Conservation (phyloP, 768 basidiomycete genomes). For the Mycena olivaceomarginata region DNA sequence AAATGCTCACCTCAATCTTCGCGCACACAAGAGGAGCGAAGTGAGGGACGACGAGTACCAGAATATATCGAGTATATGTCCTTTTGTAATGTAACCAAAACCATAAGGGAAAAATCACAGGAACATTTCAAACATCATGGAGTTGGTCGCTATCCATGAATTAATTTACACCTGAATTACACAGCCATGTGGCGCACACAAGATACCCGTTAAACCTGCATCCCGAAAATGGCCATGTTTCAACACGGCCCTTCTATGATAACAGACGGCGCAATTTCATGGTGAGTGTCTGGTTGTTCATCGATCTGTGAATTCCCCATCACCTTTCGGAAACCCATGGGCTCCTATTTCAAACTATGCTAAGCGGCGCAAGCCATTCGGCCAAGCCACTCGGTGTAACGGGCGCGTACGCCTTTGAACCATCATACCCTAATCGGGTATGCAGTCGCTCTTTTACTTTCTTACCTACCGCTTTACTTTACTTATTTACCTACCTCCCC, state of each 20-base stretch:
- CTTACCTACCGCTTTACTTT: too few species aligned
- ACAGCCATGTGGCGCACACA: neutral
- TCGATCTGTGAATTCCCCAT: neutral
- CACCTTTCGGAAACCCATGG: neutral
- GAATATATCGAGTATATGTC: neutral
- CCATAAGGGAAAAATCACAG: neutral
- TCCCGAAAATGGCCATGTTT: neutral
- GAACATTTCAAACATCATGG: neutral
- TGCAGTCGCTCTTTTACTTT: too few species aligned
- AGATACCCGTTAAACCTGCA: neutral
- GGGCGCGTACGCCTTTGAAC: too few species aligned
- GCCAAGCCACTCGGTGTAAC: too few species aligned
- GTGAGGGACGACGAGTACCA: neutral
- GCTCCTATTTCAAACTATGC: neutral
- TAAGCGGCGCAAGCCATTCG: too few species aligned
- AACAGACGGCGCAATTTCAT: neutral
- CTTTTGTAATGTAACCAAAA: neutral
- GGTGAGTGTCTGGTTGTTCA: neutral
- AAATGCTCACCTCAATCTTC: neutral
- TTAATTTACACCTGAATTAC: neutral
- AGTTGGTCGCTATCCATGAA: neutral
- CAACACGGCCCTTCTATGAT: neutral
- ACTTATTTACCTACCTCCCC: too few species aligned
- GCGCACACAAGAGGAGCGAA: neutral
- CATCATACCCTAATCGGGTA: too few species aligned